Evolutionary conservation across 2,329 filamentous ascomycete species (phyloP).

Genomic region (Sclerotiophoma versabilis): DNA sequence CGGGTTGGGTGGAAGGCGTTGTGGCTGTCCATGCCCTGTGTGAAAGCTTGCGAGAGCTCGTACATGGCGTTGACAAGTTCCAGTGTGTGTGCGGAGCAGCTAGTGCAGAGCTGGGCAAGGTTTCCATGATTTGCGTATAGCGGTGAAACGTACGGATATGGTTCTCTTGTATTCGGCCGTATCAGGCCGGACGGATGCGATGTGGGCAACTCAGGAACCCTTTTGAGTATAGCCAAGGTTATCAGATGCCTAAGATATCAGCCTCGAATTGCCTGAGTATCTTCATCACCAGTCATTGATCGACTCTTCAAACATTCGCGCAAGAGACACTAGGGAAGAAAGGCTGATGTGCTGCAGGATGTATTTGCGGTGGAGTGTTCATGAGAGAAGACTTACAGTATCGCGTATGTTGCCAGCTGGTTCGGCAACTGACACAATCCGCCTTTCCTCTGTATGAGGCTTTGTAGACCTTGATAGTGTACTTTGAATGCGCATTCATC

Average conservation of each 20-base stretch:
- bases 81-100: constrained; percentile 31
- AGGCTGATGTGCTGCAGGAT: too few relatives aligned
- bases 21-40: not conserved
- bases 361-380: not conserved
- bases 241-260: constrained; percentile 1
- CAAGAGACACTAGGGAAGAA: too few relatives aligned
- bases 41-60: constrained; percentile 29
- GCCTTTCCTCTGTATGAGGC: constrained; percentile 36
- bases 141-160: constrained; percentile 26
- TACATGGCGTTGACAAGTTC: constrained; percentile 39
- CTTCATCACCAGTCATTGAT: not conserved
- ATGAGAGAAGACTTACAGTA: constrained; percentile 30
- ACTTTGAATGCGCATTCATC: constrained; percentile 41
- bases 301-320: too few relatives aligned
- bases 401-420: constrained; percentile 34
- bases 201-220: not conserved
- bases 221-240: constrained; percentile 4
- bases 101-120: constrained; percentile 20
- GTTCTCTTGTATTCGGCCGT: not conserved
- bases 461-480: constrained; percentile 38
- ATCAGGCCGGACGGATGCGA: not conserved
- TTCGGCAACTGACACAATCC: constrained; percentile 26
- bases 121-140: constrained; percentile 29
- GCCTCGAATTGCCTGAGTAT: not conserved
- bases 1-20: not conserved